Evolutionary conservation across 1,284 basidiomycete genomes (phyloP).

Genomic region (Malassezia globosa): DNA sequence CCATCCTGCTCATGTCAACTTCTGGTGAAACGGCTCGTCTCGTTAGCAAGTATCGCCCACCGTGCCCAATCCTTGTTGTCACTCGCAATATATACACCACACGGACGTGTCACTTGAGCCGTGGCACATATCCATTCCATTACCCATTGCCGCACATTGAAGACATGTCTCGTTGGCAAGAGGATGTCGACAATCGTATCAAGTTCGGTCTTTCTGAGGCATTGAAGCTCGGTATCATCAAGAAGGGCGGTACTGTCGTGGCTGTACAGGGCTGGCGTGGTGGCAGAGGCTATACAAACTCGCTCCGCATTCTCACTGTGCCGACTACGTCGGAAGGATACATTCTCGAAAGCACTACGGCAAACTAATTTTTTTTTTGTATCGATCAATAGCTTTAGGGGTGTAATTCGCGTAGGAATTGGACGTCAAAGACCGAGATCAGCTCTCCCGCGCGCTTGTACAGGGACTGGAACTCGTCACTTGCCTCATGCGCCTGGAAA

Average conservation of each 20-base stretch:
- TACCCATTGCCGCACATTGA: constrained; percentile 86
- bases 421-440: constrained; percentile 6
- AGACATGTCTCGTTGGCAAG: constrained; percentile 80
- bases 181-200: constrained; percentile 61
- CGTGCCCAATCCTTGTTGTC: constrained; percentile 73
- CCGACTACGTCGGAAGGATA: constrained; percentile 38
- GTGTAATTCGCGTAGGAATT: constrained; percentile 9
- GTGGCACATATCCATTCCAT: constrained; percentile 94
- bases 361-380: no score
- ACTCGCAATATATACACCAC: constrained; percentile 92
- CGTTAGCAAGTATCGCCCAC: constrained; percentile 90
- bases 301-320: constrained; percentile 39
- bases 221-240: constrained; percentile 75
- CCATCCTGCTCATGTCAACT: constrained; percentile 87
- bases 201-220: constrained; percentile 75
- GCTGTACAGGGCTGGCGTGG: constrained; percentile 99
- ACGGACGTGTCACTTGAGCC: constrained; percentile 90
- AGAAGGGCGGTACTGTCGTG: constrained; percentile 77
- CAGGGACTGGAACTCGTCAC: constrained; percentile 10
- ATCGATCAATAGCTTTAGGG: background rate
- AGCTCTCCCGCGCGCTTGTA: background rate
- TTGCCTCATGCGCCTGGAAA: constrained; percentile 7
- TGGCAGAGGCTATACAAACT: constrained; percentile 71
- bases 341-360: constrained; percentile 36
- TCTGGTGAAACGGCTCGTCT: constrained; percentile 84